These are phyloP conservation scores for Venturia nashicola DNA, from an alignment of 2,329 filamentous ascomycete species.

Conservation along the genomic window DNA sequence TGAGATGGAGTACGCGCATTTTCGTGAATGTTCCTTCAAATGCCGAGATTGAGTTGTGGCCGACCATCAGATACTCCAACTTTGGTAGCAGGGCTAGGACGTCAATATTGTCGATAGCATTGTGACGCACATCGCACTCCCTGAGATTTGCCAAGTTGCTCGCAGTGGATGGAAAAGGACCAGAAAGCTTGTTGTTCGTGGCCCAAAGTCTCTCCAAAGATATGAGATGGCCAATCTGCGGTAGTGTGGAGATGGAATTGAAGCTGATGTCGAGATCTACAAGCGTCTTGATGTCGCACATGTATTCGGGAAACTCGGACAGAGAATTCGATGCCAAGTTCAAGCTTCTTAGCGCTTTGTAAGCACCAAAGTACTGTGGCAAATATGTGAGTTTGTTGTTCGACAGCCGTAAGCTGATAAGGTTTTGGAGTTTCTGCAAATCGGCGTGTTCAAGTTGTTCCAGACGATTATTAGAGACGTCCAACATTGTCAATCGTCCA, in stretches of 20 bases:
- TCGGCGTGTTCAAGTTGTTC: slow-evolving; percentile 80
- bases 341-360: slow-evolving; percentile 65
- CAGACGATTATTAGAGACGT: slow-evolving; percentile 87
- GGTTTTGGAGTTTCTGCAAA: slow-evolving; percentile 58
- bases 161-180: slow-evolving; percentile 62
- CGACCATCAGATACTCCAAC: slow-evolving; percentile 76
- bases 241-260: slow-evolving; percentile 72
- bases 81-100: slow-evolving; percentile 73
- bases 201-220: slow-evolving; percentile 84
- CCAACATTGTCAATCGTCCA: slow-evolving; percentile 70
- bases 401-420: slow-evolving; percentile 82
- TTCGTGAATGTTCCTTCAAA: slow-evolving; percentile 83
- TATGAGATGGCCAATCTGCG: slow-evolving; percentile 65
- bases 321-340: slow-evolving; percentile 93
- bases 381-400: slow-evolving; percentile 80
- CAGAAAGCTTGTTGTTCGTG: slow-evolving; percentile 82
- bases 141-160: slow-evolving; percentile 63
- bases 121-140: slow-evolving; percentile 92
- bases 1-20: slow-evolving; percentile 73
- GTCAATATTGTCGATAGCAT: slow-evolving; percentile 78
- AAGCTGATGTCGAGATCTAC: slow-evolving; percentile 95
- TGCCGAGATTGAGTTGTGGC: slow-evolving; percentile 84
- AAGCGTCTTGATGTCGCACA: slow-evolving; percentile 69
- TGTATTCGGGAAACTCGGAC: slow-evolving; percentile 69
- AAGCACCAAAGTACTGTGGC: slow-evolving; percentile 71